Conservation (phyloP, 768 basidiomycete genomes). For the Leucosporidium yakuticum region DNA sequence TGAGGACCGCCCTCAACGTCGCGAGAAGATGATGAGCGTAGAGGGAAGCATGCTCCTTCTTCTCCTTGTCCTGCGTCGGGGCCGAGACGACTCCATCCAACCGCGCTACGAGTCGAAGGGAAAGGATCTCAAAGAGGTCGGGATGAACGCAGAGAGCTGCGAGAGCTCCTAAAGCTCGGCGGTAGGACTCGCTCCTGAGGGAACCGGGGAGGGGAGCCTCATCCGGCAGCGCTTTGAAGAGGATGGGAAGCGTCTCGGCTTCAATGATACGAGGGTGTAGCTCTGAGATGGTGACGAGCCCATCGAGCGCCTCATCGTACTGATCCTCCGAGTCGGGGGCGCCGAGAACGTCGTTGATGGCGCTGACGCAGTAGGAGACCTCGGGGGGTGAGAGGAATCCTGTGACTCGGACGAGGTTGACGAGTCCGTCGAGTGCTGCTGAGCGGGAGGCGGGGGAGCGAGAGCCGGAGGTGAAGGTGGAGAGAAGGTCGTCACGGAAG, state of each 20-base stretch:
- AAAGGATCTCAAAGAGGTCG: slow-evolving; percentile 74
- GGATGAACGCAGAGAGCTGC: slow-evolving; percentile 65
- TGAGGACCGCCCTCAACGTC: slow-evolving; percentile 60
- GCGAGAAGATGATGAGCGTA: slow-evolving; percentile 78
- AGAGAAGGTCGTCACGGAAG: slow-evolving; percentile 44
- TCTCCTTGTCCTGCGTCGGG: slow-evolving; percentile 1
- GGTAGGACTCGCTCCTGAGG: slow-evolving; percentile 57
- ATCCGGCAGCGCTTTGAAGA: slow-evolving; percentile 69
- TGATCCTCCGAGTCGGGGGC: slow-evolving; percentile 27
- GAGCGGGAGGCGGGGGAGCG: slow-evolving; percentile 48
- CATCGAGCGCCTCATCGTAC: slow-evolving; percentile 39
- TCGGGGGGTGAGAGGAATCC: slow-evolving; percentile 65
- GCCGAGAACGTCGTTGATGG: slow-evolving; percentile 62
- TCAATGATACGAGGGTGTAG: slow-evolving; percentile 47
- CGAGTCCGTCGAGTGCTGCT: slow-evolving; percentile 61
- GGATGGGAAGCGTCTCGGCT: slow-evolving; percentile 67
- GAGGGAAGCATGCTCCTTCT: slow-evolving; percentile 51
- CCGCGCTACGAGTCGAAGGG: slow-evolving; percentile 68
- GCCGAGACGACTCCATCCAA: slow-evolving; percentile 50
- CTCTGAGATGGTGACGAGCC: slow-evolving; percentile 38
- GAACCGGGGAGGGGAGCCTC: slow-evolving; percentile 55
- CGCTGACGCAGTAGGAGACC: slow-evolving; percentile 69
- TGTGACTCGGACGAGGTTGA: slow-evolving; percentile 60
- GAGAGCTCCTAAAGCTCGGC: slow-evolving; percentile 48
- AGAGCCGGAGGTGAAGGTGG: slow-evolving; percentile 54